Conservation (phyloP, 75 land plant species). For the Cupressus sempervirens region DNA sequence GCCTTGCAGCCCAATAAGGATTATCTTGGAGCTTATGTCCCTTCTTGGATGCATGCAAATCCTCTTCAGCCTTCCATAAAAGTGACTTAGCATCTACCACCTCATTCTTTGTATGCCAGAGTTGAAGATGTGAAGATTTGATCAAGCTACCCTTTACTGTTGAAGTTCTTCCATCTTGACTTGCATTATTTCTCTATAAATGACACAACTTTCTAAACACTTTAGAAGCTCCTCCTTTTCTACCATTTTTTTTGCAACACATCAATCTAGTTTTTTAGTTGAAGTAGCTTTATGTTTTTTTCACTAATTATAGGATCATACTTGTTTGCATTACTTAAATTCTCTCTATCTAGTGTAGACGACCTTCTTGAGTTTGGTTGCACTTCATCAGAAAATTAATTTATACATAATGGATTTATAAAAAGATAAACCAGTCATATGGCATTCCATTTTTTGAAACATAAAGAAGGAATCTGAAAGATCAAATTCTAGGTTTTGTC, state of each 20-base stretch:
- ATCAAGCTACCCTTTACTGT: background rate
- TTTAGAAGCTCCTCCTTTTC: slow-evolving; percentile 4
- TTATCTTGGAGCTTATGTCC: slow-evolving; percentile 4
- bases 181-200: background rate
- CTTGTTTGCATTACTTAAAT: background rate
- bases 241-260: background rate
- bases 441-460: too few species aligned
- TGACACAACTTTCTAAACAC: background rate
- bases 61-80: slow-evolving; percentile 6
- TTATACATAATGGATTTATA: background rate
- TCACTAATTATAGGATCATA: background rate
- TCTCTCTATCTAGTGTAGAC: background rate
- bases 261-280: background rate
- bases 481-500: too few species aligned
- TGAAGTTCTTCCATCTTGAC: slow-evolving; percentile 1
- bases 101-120: slow-evolving; percentile 10
- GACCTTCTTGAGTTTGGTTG: background rate
- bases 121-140: slow-evolving; percentile 2
- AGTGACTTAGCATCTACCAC: background rate
- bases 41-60: slow-evolving; percentile 7
- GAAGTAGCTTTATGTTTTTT: background rate
- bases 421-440: too few species aligned
- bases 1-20: background rate
- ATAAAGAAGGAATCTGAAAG: too few species aligned
- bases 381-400: background rate